A percentile compares a stretch with the other conserved stretches of the same genome.
These are phyloP conservation scores for Prunus yedoensis DNA, from an alignment of 331 rosid species.

Conservation along the genomic window DNA sequence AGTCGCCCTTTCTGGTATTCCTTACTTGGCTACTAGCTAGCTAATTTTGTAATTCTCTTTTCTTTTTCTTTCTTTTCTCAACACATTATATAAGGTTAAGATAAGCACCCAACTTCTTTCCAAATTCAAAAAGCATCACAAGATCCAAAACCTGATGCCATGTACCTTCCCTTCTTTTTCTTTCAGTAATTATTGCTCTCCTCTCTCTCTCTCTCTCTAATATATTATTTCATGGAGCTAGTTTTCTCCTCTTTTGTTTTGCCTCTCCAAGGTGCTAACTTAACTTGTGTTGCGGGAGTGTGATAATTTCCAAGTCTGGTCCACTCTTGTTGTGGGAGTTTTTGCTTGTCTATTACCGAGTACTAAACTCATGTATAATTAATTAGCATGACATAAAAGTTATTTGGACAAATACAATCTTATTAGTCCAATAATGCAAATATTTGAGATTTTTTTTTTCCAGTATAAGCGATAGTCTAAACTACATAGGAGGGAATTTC, in stretches of 20 bases:
- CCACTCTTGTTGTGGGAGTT: too few relatives aligned
- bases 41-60: slow-evolving; percentile 11
- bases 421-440: neutral
- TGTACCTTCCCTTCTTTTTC: slow-evolving; percentile 32
- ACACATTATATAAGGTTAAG: slow-evolving; percentile 19
- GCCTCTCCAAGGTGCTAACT: slow-evolving; percentile 17
- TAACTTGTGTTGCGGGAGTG: slow-evolving; percentile 20
- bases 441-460: too few relatives aligned
- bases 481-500: too few relatives aligned
- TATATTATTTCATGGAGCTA: neutral
- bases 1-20: slow-evolving; percentile 24
- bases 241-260: slow-evolving; percentile 5
- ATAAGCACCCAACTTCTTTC: neutral
- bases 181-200: slow-evolving; percentile 36
- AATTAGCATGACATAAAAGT: too few relatives aligned
- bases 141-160: slow-evolving; percentile 42
- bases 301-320: neutral
- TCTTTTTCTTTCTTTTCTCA: slow-evolving; percentile 20
- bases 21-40: slow-evolving; percentile 19
- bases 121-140: slow-evolving; percentile 22
- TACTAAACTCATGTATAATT: too few relatives aligned
- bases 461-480: too few relatives aligned
- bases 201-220: too few relatives aligned
- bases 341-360: too few relatives aligned
- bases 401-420: neutral